These are phyloP conservation scores for Jackrogersella minutella DNA, from an alignment of 495 filamentous ascomycete species.

Conservation along the genomic window DNA sequence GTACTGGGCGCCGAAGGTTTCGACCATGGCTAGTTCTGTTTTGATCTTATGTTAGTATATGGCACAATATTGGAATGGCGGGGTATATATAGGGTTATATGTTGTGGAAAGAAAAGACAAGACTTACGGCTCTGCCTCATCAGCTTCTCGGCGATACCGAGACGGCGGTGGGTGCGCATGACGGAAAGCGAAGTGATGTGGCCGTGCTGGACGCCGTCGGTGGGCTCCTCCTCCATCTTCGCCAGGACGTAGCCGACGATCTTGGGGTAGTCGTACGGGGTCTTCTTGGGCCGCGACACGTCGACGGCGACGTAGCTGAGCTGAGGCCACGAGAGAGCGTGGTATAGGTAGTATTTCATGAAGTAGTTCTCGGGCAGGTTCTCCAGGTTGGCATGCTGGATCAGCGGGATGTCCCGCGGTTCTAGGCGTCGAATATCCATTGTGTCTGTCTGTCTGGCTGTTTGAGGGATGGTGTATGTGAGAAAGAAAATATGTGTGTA, in stretches of 20 bases:
- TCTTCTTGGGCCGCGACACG: constrained; percentile 74
- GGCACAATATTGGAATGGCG: background rate
- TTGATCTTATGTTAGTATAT: constrained; percentile 17
- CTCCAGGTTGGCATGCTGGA: constrained; percentile 98
- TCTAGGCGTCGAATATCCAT: constrained; percentile 85
- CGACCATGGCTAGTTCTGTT: constrained; percentile 92
- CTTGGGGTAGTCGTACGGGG: constrained; percentile 89
- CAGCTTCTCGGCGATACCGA: constrained; percentile 94
- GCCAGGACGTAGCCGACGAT: constrained; percentile 99
- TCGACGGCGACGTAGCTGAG: constrained; percentile 96
- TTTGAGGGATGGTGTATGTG: background rate
- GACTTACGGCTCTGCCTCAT: constrained; percentile 94
- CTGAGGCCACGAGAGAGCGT: constrained; percentile 97
- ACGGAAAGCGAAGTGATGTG: constrained; percentile 96
- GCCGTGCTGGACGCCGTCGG: constrained; percentile 89
- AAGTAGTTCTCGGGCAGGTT: constrained; percentile 99
- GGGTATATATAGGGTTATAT: background rate
- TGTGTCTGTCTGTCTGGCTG: background rate
- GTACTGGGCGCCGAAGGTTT: constrained; percentile 88
- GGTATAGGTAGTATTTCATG: constrained; percentile 99
- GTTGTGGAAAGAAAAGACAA: background rate
- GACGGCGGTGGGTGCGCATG: constrained; percentile 90
- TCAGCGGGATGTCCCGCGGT: constrained; percentile 85
- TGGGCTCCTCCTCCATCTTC: constrained; percentile 99
- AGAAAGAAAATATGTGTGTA: background rate